Conservation (phyloP, 306 rosid genomes). For the Prinsepia uniflora region DNA sequence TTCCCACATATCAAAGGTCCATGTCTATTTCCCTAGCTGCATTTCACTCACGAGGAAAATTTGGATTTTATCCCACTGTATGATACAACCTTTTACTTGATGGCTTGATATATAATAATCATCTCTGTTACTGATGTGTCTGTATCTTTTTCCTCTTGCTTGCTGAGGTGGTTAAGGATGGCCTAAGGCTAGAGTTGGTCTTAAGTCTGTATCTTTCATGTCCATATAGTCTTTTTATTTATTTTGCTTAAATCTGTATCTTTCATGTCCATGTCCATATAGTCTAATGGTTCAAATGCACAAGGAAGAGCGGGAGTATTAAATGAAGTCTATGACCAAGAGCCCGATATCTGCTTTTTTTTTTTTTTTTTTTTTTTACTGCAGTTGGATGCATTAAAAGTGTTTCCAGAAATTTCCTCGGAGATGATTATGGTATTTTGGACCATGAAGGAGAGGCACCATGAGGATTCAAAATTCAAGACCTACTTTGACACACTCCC, state of each 20-base stretch:
- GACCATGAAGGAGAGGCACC: slow-evolving; percentile 93
- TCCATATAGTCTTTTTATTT: too few species aligned
- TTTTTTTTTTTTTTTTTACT: slow-evolving; percentile 17
- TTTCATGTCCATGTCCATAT: not conserved
- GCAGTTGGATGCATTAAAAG: slow-evolving; percentile 58
- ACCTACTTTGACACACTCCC: slow-evolving; percentile 78
- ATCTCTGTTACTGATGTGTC: not conserved
- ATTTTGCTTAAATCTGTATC: too few species aligned
- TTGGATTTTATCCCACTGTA: not conserved
- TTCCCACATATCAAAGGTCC: not conserved
- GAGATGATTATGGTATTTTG: slow-evolving; percentile 84
- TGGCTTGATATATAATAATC: not conserved
- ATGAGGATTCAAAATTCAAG: slow-evolving; percentile 59
- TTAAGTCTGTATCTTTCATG: not conserved
- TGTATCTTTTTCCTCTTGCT: not conserved
- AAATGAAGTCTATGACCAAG: slow-evolving; percentile 7
- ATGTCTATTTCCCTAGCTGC: not conserved
- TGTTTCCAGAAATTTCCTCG: slow-evolving; percentile 56
- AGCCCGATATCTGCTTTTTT: slow-evolving; percentile 1
- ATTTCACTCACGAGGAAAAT: not conserved
- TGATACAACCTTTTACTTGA: not conserved
- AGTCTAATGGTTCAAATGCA: too few species aligned
- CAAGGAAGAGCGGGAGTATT: not conserved
- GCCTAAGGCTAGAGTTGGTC: not conserved
- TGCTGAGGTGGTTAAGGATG: slow-evolving; percentile 5